These are phyloP conservation scores for Cyclotella choctawhatcheeana DNA, from an alignment of 108 stramenopile species.

Conservation along the genomic window DNA sequence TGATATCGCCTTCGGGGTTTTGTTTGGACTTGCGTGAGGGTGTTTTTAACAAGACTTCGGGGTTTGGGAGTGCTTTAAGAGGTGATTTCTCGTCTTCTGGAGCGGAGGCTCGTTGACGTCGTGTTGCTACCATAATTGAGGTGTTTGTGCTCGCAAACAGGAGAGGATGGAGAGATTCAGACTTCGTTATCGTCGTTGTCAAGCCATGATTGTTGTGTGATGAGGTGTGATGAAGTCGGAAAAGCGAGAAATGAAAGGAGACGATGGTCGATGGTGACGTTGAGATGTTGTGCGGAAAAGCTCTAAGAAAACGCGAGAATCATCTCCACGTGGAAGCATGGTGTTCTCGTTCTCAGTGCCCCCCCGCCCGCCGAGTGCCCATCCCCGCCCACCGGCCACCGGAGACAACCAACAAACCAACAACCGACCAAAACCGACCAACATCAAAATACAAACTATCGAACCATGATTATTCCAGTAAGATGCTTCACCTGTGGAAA, in stretches of 20 bases:
- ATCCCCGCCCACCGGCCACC: background rate
- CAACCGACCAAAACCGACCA: background rate
- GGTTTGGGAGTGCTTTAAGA: constrained; percentile 11
- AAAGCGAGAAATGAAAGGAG: background rate
- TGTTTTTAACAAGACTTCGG: background rate
- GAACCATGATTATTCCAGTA: constrained; percentile 99
- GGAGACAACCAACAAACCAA: background rate
- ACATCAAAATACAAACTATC: background rate
- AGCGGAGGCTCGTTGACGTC: constrained; percentile 24
- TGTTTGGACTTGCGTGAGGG: constrained; percentile 5
- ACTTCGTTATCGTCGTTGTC: too few species aligned
- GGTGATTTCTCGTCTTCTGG: constrained; percentile 13
- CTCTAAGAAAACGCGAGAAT: too few species aligned
- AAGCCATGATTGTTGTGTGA: too few species aligned
- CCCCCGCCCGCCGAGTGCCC: too few species aligned
- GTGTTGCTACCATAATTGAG: constrained; percentile 27
- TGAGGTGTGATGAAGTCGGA: background rate
- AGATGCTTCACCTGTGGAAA: constrained; percentile 99
- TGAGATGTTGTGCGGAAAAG: too few species aligned
- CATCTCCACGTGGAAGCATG: too few species aligned
- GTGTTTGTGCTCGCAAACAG: too few species aligned
- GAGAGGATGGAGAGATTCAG: too few species aligned
- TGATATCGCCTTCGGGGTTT: background rate
- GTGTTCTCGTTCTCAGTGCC: too few species aligned
- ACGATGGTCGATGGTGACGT: too few species aligned